These are phyloP conservation scores for Thalassiosira exigua DNA, from an alignment of 352 stramenopile species.

Conservation along the genomic window DNA sequence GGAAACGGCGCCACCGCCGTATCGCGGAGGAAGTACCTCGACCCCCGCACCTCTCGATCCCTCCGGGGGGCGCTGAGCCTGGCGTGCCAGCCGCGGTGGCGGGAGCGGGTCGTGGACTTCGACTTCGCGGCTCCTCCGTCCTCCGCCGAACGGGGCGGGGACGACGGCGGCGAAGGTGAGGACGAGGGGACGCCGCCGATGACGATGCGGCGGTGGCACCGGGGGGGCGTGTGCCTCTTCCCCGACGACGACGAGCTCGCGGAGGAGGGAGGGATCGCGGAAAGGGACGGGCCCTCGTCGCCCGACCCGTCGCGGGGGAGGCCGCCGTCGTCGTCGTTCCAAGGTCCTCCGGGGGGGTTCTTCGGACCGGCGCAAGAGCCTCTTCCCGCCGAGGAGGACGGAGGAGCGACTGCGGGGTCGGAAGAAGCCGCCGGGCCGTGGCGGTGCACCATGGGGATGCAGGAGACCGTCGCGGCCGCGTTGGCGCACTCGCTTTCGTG, in stretches of 20 bases:
- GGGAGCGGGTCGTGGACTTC: conserved; percentile 40
- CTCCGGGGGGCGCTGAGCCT: conserved; percentile 77
- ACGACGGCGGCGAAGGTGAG: conserved; percentile 55
- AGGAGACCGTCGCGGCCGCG: conserved; percentile 80
- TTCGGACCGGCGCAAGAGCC: conserved; percentile 42
- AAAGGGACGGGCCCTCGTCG: not conserved
- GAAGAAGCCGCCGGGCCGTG: conserved; percentile 32
- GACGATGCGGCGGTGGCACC: conserved; percentile 41
- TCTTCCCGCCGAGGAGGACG: conserved; percentile 15
- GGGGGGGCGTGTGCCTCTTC: conserved; percentile 55
- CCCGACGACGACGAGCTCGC: conserved; percentile 24
- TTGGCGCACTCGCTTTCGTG: conserved; percentile 80
- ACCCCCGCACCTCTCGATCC: conserved; percentile 41
- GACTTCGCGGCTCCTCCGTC: not conserved
- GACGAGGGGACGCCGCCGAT: conserved; percentile 19
- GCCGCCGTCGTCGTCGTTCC: no score
- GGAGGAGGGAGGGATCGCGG: conserved; percentile 5
- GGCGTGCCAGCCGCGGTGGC: conserved; percentile 78
- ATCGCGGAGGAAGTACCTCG: conserved; percentile 65
- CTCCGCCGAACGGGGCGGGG: conserved; percentile 11
- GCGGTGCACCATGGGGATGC: conserved; percentile 71
- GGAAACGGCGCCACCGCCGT: no score
- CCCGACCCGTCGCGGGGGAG: conserved; percentile 28
- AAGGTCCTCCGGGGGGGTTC: conserved; percentile 18
- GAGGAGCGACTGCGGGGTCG: conserved; percentile 12